phyloP scores from a whole-genome alignment of 805 yeast species.

The Metschnikowia dekortorum region DNA sequence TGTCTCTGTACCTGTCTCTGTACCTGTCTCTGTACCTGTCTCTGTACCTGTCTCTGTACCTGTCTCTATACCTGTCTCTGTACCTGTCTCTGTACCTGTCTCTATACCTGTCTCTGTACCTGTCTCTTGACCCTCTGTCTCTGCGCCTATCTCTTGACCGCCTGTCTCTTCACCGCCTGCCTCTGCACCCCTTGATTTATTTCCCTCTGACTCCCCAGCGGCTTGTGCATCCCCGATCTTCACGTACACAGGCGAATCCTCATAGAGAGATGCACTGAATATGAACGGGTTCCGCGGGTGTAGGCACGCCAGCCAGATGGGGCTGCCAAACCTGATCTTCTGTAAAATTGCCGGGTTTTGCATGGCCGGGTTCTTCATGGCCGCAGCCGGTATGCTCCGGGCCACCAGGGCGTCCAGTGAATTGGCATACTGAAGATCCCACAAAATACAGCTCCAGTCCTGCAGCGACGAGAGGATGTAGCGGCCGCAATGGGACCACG shows the following conservation, averaged over 20 bases:
- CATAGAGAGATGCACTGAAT: constrained; percentile 63
- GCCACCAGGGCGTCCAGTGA: not conserved
- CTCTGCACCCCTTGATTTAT: not conserved
- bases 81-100: too few species aligned
- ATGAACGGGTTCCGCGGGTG: constrained; percentile 44
- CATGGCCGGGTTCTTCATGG: constrained; percentile 5
- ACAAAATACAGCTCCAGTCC: constrained; percentile 77
- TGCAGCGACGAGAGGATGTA: constrained; percentile 66
- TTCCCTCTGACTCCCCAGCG: too few species aligned
- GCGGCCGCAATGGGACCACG: constrained; percentile 73
- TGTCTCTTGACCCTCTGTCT: not conserved
- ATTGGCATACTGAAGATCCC: constrained; percentile 58
- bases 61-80: too few species aligned
- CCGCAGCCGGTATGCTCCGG: not conserved
- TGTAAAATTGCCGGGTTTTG: constrained; percentile 32
- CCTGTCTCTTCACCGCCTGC: too few species aligned
- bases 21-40: too few species aligned
- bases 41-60: too few species aligned
- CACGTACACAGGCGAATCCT: constrained; percentile 55
- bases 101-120: not conserved
- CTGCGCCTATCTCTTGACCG: not conserved
- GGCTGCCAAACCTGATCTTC: constrained; percentile 54
- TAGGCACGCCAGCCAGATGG: constrained; percentile 66
- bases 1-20: not conserved
- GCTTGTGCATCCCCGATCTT: not conserved